Evolutionary conservation across 1,284 basidiomycete genomes (phyloP), one percentile per base, ranked within the genome.

Genomic region (Bjerkandera adusta): DNA sequence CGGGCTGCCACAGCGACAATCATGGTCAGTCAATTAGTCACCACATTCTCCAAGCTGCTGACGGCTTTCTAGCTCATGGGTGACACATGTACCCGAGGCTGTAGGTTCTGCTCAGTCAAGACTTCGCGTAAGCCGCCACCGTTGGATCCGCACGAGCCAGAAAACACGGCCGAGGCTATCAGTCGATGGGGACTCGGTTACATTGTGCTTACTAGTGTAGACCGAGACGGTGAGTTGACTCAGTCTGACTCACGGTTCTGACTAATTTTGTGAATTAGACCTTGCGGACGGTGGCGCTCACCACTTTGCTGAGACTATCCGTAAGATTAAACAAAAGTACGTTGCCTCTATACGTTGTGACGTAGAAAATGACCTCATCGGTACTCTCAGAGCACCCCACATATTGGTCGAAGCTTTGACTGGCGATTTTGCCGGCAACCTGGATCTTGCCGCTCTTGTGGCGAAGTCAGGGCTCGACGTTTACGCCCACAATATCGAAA

Each of bases 81-180:
- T n/a, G 96, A 99, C 69, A 97, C 93, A 10, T 99, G 97, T 64
- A 99, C 97, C 12, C 83, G 97, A 61, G 97, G 93, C 0, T 99
- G 97, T 70, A 78, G 95, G 43, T 99, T 99, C 68, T 99, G 97
- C 62, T 91, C 95, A 4, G 92, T 99, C 50, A 98, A 98, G 75
- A 99, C 97, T 0, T 92, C 92, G 1, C 77, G 81, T 44, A 67
- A 83, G 1, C 97, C 97, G 10, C 86, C 90, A 27, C 92, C 97
- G 4, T 70, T 99, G 24, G 96, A 99, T 63, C 85, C 91, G 0
- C 93, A 98, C 63, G 97, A 99, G 63, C 97, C 97, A 16, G 96
- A 98, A 71, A 87, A 98, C 66, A 99, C 96, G 2, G 96, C 97
- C 0, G 96, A 99, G 70, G 97, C 97, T 27, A 97, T 99, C 59